These are phyloP conservation scores for Lipomyces japonicus DNA, from an alignment of 805 yeast genomes.

Conservation along the genomic window DNA sequence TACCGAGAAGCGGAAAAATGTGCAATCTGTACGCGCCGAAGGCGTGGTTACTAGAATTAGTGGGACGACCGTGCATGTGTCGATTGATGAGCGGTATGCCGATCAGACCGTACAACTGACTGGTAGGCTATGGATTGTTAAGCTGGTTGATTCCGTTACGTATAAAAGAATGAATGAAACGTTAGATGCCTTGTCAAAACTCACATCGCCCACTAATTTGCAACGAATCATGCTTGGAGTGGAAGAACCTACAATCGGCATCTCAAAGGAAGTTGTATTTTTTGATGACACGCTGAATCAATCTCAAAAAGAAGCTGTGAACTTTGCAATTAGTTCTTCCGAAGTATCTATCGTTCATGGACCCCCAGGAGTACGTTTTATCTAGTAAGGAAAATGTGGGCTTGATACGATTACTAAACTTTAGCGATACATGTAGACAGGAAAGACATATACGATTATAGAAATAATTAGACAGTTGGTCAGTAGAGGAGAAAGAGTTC, in stretches of 20 bases:
- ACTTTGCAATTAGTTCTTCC: constrained; percentile 53
- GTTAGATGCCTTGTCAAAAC: constrained; percentile 53
- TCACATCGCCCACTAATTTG: constrained; percentile 42
- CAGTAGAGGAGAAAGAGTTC: constrained; percentile 52
- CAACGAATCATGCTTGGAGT: constrained; percentile 49
- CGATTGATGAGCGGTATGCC: constrained; percentile 58
- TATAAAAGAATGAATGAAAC: constrained; percentile 58
- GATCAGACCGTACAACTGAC: constrained; percentile 49
- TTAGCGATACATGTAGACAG: constrained; percentile 42
- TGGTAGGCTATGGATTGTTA: constrained; percentile 61
- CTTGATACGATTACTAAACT: neutral
- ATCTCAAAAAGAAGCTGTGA: constrained; percentile 72
- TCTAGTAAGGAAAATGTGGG: neutral
- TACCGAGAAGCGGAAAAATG: constrained; percentile 12
- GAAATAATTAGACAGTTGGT: constrained; percentile 75
- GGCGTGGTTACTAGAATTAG: constrained; percentile 65
- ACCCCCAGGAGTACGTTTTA: constrained; percentile 55
- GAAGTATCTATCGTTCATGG: constrained; percentile 62
- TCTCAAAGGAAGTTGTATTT: constrained; percentile 31
- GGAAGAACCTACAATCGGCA: constrained; percentile 33
- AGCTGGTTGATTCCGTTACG: constrained; percentile 45
- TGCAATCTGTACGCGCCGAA: constrained; percentile 39
- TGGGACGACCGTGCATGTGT: constrained; percentile 48
- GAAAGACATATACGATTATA: constrained; percentile 78
- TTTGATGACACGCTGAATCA: constrained; percentile 51